Evolutionary conservation across 164 flowering plant genomes (phyloP), one percentile per base, ranked within the genome.

Genomic region (Macadamia integrifolia): DNA sequence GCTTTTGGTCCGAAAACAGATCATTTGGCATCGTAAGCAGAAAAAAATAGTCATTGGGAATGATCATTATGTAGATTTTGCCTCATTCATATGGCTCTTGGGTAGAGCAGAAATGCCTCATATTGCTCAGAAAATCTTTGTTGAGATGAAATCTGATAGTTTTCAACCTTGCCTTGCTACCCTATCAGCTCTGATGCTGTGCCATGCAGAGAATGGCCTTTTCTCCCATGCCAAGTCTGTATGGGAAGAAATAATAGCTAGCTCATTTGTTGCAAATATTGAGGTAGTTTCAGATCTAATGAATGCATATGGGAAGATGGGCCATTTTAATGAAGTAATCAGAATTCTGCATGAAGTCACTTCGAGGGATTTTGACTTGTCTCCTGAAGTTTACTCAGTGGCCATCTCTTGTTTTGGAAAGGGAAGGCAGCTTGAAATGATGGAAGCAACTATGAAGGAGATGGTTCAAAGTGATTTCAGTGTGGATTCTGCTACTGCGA

Each of bases 381-480:
- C 79, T 30, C 83, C 84, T 23, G 66, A 82, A 62, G 75, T 75
- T 66, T 88, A 79, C 71, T 65, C 80, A 1, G 58, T 71, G 46
- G 90, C 92, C 14, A 72, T 93, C 60, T 79, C 80, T 71, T 84
- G 86, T 72, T 91, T 87, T 78, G 97, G 93, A 5, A 80, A 79
- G 66, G 66, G 60, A 14, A 96, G 94, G 1, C 83, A 84, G 74
- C 84, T 91, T 64, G 80, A 85, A 30, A 60, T 83, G 79, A 88
- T 93, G 97, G 94, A 90, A 65, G 58, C 17, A 29, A 65, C 83
- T 14, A n/a, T 91, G 74, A 78, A 69, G 65, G 78, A 83, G 55
- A 83, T 93, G 90, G 81, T 80, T 68, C 80, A 82, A 10, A 77
- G 58, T 73, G 97, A 92, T 43, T 82, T 80, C 43, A 13, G 73